Percentiles rank a stretch among this genome's conserved stretches.
phyloP scores from a whole-genome alignment of 257 asterid species.

The Nicotiana obtusifolia region DNA sequence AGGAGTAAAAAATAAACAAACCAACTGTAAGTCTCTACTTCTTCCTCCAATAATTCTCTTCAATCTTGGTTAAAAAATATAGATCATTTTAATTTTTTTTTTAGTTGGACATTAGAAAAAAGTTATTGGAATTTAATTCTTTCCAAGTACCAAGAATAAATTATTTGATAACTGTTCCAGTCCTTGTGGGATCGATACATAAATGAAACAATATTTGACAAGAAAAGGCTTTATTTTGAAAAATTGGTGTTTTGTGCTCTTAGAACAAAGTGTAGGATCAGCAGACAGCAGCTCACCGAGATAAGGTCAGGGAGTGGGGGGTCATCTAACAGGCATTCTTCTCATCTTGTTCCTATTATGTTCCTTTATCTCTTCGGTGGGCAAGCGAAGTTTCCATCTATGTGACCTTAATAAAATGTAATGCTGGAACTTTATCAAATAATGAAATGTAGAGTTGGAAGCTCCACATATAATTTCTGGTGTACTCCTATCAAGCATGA shows the following conservation, averaged over 20 bases:
- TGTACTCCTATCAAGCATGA: not conserved
- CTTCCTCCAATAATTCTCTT: too few relatives aligned
- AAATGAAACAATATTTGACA: not conserved
- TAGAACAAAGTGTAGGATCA: too few relatives aligned
- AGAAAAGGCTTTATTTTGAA: not conserved
- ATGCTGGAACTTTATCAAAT: not conserved
- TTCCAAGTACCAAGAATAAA: too few relatives aligned
- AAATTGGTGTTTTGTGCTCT: too few relatives aligned
- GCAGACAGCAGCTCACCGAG: too few relatives aligned
- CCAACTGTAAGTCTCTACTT: too few relatives aligned
- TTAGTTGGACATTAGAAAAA: too few relatives aligned
- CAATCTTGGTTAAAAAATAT: too few relatives aligned
- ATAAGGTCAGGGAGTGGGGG: too few relatives aligned
- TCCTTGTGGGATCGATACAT: not conserved
- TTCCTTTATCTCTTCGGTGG: not conserved
- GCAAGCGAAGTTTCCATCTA: not conserved
- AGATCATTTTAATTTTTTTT: too few relatives aligned
- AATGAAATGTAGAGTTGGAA: not conserved
- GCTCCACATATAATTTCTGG: not conserved
- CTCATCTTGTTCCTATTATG: not conserved
- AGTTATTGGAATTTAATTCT: too few relatives aligned
- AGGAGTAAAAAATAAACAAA: too few relatives aligned
- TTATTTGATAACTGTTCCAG: not conserved
- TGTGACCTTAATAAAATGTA: not conserved
- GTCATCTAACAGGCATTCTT: not conserved